Base-by-base conservation (phyloP, 208 protist genomes). In the Acanthamoeba rhysodes region DNA sequence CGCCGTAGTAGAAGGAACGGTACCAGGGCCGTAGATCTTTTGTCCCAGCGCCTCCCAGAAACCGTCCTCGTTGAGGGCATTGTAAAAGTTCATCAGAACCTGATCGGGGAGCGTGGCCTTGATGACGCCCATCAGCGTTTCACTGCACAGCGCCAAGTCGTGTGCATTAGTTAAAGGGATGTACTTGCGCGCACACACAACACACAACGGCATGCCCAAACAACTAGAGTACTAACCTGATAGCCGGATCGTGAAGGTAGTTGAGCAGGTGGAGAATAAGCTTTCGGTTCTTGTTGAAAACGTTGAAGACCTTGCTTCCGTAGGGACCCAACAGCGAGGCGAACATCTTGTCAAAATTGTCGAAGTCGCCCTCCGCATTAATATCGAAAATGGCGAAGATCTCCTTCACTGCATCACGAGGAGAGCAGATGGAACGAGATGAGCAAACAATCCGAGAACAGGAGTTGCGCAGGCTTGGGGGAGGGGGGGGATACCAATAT, bases 331-430 rank as follows among this genome's bases (percentile, higher is more conserved):
- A 66, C 70, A 94, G 72, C 32, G 53, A 64, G n/a, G 64, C 68
- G 50, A 94, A 94, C 68, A 94, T 94, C 72, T 94, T 94, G 32
- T 94, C 90, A 84, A 94, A 94, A 84, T 94, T 94, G 72, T 94
- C 90, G 57, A 94, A 94, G 55, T 94, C 90, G 64, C 90, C 90
- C n/a, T 85, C 64, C 24, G 90, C 64, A 84, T 94, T 84, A 62
- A 94, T 84, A 84, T 94, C 90, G 72, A 94, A 94, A 84, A 94
- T 94, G 48, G 48, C 57, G 70, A 80, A 94, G 90, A 94, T 94
- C 29, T 78, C 72, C 72, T 94, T 94, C 41, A 94, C 90, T 94
- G 70, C 6, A 90, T 32, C 0, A 1, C 32, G 14, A 45, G 12
- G 82, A 37, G 4, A 27, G 50, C n/a, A 27, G 32, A 24, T 27